A percentile compares a stretch with the other conserved stretches of the same genome.
Conservation (phyloP, 495 filamentous ascomycete species). For the Parathielavia appendiculata region DNA sequence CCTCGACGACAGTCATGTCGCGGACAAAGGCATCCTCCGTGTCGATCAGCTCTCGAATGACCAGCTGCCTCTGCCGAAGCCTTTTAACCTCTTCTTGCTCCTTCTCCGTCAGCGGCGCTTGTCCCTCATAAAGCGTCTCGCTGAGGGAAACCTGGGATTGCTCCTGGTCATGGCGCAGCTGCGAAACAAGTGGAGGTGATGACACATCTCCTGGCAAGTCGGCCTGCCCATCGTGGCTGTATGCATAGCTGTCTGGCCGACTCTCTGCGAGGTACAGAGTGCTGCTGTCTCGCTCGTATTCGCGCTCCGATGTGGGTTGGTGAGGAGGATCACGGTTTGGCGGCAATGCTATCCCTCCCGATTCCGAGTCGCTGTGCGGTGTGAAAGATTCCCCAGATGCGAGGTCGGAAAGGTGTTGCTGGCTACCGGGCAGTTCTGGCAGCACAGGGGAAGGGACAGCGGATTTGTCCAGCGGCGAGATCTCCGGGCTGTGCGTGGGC, state of each 20-base stretch:
- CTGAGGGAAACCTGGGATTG: slow-evolving; percentile 17
- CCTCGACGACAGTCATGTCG: slow-evolving; percentile 93
- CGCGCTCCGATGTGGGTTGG: slow-evolving; percentile 17
- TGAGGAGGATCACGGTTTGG: slow-evolving; percentile 37
- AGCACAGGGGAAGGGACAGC: slow-evolving; percentile 23
- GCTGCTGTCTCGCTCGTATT: slow-evolving; percentile 25
- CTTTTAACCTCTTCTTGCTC: slow-evolving; percentile 41
- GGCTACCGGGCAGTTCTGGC: slow-evolving; percentile 19
- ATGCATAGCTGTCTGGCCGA: slow-evolving; percentile 39
- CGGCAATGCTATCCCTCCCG: slow-evolving; percentile 24
- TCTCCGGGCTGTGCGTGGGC: slow-evolving; percentile 21
- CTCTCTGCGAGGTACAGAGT: slow-evolving; percentile 40
- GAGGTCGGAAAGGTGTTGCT: slow-evolving; percentile 37
- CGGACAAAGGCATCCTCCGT: slow-evolving; percentile 82
- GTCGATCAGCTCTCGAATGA: slow-evolving; percentile 86
- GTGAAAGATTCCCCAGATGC: slow-evolving; percentile 36
- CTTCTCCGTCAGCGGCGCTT: slow-evolving; percentile 25
- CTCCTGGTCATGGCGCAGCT: slow-evolving; percentile 35
- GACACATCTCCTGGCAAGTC: slow-evolving; percentile 28
- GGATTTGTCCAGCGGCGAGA: slow-evolving; percentile 26
- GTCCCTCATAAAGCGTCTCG: slow-evolving; percentile 17
- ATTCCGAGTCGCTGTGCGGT: slow-evolving; percentile 17
- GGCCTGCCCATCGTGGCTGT: slow-evolving; percentile 34
- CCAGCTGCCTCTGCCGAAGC: slow-evolving; percentile 60
- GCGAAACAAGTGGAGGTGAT: slow-evolving; percentile 34